phyloP scores from a whole-genome alignment of 768 basidiomycete species.

The Boletus barrowsii region DNA sequence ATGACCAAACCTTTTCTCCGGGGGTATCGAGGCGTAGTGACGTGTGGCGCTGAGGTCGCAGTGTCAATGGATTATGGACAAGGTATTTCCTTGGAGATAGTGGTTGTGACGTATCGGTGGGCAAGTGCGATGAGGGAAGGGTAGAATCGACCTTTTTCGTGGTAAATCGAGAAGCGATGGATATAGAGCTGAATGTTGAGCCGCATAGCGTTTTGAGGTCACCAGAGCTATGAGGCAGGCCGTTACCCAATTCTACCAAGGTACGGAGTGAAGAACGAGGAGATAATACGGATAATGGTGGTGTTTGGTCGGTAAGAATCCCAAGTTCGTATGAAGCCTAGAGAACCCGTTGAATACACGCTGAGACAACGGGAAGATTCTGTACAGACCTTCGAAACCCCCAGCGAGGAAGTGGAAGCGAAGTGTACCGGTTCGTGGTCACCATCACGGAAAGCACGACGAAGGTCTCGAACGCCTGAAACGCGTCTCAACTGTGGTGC shows the following conservation, averaged over 20 bases:
- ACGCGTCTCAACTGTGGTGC: conserved; percentile 24
- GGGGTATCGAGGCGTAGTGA: conserved; percentile 8
- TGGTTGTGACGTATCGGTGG: conserved; percentile 7
- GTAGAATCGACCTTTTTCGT: conserved; percentile 9
- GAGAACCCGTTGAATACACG: neutral
- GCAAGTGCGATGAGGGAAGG: conserved; percentile 1
- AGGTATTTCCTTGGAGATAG: conserved; percentile 3
- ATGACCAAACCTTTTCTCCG: conserved; percentile 25
- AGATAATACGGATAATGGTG: conserved; percentile 8
- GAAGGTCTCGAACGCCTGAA: conserved; percentile 21
- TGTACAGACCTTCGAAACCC: conserved; percentile 17
- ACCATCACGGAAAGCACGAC: conserved; percentile 21
- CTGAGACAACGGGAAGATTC: neutral
- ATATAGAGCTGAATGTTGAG: conserved; percentile 20
- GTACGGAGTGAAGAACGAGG: conserved; percentile 24
- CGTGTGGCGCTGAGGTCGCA: conserved; percentile 9
- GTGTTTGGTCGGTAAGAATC: conserved; percentile 6
- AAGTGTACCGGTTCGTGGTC: conserved; percentile 5
- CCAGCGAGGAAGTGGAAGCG: conserved; percentile 5
- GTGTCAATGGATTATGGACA: conserved; percentile 5
- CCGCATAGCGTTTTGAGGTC: conserved; percentile 20
- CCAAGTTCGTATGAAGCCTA: conserved; percentile 25
- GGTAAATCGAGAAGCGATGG: conserved; percentile 16
- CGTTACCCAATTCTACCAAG: conserved; percentile 17
- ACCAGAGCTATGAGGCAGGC: neutral